Percentiles rank a stretch among this genome's conserved stretches.
Evolutionary conservation across 352 stramenopile genomes (phyloP).

Genomic region (Globisporangium canariense): DNA sequence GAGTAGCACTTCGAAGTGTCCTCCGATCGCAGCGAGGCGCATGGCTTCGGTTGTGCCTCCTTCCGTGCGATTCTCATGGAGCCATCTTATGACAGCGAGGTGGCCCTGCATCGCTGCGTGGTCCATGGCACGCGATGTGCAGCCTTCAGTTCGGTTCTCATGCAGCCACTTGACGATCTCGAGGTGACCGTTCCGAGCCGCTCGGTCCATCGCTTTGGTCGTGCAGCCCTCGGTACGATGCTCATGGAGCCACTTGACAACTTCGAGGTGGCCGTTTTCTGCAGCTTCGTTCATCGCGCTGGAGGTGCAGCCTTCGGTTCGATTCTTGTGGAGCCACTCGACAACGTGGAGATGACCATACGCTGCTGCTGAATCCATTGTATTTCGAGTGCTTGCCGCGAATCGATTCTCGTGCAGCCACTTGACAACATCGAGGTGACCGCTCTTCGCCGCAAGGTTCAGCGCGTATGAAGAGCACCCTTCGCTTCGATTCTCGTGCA

Average conservation of each 20-base stretch:
- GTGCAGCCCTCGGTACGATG: background rate
- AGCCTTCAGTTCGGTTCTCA: background rate
- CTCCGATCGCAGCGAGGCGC: background rate
- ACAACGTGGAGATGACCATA: background rate
- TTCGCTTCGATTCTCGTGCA: background rate
- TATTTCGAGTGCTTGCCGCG: background rate
- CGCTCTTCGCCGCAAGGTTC: background rate
- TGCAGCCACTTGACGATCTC: background rate
- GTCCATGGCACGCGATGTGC: background rate
- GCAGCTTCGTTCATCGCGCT: background rate
- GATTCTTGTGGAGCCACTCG: background rate
- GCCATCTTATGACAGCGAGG: background rate
- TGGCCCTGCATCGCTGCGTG: background rate
- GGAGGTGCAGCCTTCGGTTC: background rate
- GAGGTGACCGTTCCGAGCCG: background rate
- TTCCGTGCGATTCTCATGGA: background rate
- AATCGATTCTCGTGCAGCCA: background rate
- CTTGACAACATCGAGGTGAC: background rate
- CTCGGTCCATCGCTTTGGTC: background rate
- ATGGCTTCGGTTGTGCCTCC: background rate
- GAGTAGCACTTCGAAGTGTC: background rate
- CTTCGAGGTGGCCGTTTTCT: background rate
- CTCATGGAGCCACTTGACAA: constrained; percentile 1
- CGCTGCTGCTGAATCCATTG: background rate
- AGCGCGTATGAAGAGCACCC: background rate